A percentile compares a stretch with the other conserved stretches of the same genome.
These are phyloP conservation scores for Hanseniaspora singularis DNA, from an alignment of 805 yeast species.

Conservation along the genomic window DNA sequence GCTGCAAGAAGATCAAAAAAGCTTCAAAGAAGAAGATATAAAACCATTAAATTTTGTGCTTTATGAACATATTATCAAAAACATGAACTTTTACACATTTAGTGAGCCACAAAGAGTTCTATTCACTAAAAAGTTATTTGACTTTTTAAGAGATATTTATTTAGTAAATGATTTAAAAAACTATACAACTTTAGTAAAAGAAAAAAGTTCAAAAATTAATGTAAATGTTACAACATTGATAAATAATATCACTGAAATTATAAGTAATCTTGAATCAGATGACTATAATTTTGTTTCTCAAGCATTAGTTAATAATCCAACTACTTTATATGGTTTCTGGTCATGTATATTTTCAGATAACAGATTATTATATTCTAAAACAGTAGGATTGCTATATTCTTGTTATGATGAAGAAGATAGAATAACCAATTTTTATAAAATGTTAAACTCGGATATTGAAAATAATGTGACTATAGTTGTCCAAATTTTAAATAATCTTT, in stretches of 20 bases:
- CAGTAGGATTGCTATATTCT: slow-evolving; percentile 60
- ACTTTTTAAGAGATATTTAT: slow-evolving; percentile 27
- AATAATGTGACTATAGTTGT: slow-evolving; percentile 40
- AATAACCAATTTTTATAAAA: slow-evolving; percentile 53
- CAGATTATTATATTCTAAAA: slow-evolving; percentile 47
- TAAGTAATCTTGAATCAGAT: slow-evolving; percentile 15
- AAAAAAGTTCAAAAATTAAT: slow-evolving; percentile 22
- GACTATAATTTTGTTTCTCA: slow-evolving; percentile 22
- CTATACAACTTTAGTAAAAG: slow-evolving; percentile 21
- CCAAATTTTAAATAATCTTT: slow-evolving; percentile 35
- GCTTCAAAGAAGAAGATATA: slow-evolving; percentile 24
- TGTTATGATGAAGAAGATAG: slow-evolving; percentile 72
- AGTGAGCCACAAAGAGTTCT: slow-evolving; percentile 3
- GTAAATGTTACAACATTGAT: background rate
- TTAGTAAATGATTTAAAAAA: slow-evolving; percentile 21
- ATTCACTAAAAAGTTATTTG: slow-evolving; percentile 21
- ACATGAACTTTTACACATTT: background rate
- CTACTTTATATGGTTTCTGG: slow-evolving; percentile 55
- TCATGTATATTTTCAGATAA: slow-evolving; percentile 58
- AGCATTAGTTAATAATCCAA: slow-evolving; percentile 31
- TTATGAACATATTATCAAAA: slow-evolving; percentile 7
- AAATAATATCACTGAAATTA: slow-evolving; percentile 21
- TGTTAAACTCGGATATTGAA: slow-evolving; percentile 35
- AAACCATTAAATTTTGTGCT: slow-evolving; percentile 24
- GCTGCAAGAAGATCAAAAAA: slow-evolving; percentile 24